A percentile compares a stretch with the other conserved stretches of the same genome.
Conservation (phyloP, 108 stramenopile genomes). For the Stephanodiscus triporus region DNA sequence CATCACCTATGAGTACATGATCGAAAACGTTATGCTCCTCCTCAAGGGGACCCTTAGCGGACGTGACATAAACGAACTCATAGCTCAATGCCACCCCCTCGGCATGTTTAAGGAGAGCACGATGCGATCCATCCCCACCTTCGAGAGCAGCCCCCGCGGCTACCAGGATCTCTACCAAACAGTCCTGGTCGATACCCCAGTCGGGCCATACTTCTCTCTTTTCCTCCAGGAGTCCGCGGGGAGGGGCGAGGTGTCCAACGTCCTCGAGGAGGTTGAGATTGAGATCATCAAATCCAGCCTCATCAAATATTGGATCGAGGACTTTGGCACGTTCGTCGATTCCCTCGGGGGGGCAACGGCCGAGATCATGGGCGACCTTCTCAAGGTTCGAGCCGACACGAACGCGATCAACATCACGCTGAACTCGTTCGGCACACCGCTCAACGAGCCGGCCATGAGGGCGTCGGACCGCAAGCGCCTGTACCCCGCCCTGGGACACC, state of each 20-base stretch:
- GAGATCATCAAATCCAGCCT: constrained; percentile 98
- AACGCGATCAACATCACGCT: constrained; percentile 98
- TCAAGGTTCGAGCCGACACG: constrained; percentile 96
- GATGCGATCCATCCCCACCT: constrained; percentile 97
- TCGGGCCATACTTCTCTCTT: constrained; percentile 94
- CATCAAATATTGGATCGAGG: constrained; percentile 98
- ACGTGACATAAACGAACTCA: constrained; percentile 95
- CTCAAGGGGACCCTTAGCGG: constrained; percentile 96
- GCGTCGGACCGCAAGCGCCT: constrained; percentile 92
- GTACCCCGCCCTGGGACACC: constrained; percentile 95
- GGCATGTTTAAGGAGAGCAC: constrained; percentile 98
- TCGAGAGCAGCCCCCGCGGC: constrained; percentile 91
- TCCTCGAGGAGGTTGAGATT: constrained; percentile 97
- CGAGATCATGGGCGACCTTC: constrained; percentile 93
- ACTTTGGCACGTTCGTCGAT: constrained; percentile 87
- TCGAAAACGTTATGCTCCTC: constrained; percentile 99
- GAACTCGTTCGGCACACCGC: constrained; percentile 96
- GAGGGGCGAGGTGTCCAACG: constrained; percentile 79
- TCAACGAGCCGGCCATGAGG: constrained; percentile 95
- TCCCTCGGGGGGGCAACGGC: constrained; percentile 94
- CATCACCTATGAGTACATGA: constrained; percentile 99
- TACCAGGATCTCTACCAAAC: constrained; percentile 98
- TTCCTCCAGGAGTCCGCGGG: constrained; percentile 85
- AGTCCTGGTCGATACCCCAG: constrained; percentile 98
- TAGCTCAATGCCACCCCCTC: constrained; percentile 98